A percentile compares a stretch with the other conserved stretches of the same genome.
Evolutionary conservation across 2,329 filamentous ascomycete genomes (phyloP).

Genomic region (Hyphodiscus sp.): DNA sequence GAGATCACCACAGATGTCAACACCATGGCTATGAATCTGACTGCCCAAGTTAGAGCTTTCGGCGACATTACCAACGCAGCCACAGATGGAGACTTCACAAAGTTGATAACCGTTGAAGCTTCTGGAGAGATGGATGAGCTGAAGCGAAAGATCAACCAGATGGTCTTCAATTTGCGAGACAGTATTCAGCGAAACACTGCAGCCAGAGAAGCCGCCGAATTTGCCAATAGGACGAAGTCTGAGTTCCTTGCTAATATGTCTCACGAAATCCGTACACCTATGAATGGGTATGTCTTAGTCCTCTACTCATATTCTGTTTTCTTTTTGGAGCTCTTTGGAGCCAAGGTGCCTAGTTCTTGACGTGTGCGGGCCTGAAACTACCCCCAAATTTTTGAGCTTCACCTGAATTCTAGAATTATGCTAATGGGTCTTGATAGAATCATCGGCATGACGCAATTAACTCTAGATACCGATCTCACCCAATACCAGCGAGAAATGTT

Average conservation of each 20-base stretch:
- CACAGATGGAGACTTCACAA: constrained; percentile 94
- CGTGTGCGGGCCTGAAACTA: neutral
- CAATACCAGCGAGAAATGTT: constrained; percentile 97
- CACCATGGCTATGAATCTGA: constrained; percentile 57
- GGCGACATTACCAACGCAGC: constrained; percentile 98
- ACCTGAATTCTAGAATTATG: neutral
- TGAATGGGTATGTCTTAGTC: constrained; percentile 48
- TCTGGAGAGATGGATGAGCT: constrained; percentile 99
- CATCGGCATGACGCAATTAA: constrained; percentile 81
- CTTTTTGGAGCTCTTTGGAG: neutral
- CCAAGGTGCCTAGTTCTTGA: too few relatives aligned
- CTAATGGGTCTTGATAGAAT: constrained; percentile 11
- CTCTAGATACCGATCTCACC: constrained; percentile 88
- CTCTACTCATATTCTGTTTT: neutral
- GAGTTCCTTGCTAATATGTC: constrained; percentile 99
- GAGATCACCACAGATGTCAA: constrained; percentile 70
- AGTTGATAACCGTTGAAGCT: constrained; percentile 92
- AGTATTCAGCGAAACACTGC: constrained; percentile 96
- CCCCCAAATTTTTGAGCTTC: neutral
- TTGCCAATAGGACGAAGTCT: constrained; percentile 97
- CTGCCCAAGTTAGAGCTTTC: constrained; percentile 94
- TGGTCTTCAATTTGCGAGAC: constrained; percentile 93
- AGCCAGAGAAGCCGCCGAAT: constrained; percentile 88
- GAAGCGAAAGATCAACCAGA: constrained; percentile 98
- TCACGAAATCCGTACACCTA: constrained; percentile 94